Evolutionary conservation across 306 rosid species (phyloP).

Genomic region (Sicyos edulis): DNA sequence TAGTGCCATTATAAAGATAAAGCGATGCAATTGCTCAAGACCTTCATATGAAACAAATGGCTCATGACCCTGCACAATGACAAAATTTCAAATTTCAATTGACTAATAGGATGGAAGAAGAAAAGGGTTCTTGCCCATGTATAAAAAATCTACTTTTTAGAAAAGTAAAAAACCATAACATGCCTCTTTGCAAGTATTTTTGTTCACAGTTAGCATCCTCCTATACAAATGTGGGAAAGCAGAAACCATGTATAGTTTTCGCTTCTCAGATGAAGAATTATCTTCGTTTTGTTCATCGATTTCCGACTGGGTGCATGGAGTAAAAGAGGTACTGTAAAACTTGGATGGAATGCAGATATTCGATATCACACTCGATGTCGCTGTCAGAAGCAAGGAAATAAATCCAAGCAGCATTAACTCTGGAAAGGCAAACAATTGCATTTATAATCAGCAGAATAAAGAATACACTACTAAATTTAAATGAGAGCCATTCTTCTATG

Average conservation of each 20-base stretch:
- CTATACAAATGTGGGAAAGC: conserved; percentile 41
- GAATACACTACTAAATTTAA: neutral
- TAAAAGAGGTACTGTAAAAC: conserved; percentile 64
- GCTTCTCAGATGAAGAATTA: conserved; percentile 39
- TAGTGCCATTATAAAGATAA: conserved; percentile 95
- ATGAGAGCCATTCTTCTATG: conserved; percentile 6
- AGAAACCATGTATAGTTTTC: conserved; percentile 52
- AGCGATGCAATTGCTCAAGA: conserved; percentile 96
- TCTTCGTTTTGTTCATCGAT: conserved; percentile 53
- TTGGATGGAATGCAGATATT: conserved; percentile 83
- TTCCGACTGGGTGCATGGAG: conserved; percentile 73
- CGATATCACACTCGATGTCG: conserved; percentile 83
- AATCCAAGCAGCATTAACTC: conserved; percentile 99
- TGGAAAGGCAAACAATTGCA: conserved; percentile 31
- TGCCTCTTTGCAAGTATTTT: conserved; percentile 69
- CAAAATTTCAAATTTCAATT: conserved; percentile 23
- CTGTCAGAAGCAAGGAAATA: conserved; percentile 90
- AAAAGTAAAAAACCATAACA: neutral
- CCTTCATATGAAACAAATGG: conserved; percentile 93
- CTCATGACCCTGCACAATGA: conserved; percentile 64
- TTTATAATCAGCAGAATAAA: conserved; percentile 4
- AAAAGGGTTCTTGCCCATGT: neutral
- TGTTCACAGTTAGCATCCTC: conserved; percentile 48
- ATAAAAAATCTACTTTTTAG: neutral
- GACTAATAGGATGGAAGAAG: neutral